Conservation (phyloP, 768 basidiomycete genomes). For the Boletus vermiculosoides region DNA sequence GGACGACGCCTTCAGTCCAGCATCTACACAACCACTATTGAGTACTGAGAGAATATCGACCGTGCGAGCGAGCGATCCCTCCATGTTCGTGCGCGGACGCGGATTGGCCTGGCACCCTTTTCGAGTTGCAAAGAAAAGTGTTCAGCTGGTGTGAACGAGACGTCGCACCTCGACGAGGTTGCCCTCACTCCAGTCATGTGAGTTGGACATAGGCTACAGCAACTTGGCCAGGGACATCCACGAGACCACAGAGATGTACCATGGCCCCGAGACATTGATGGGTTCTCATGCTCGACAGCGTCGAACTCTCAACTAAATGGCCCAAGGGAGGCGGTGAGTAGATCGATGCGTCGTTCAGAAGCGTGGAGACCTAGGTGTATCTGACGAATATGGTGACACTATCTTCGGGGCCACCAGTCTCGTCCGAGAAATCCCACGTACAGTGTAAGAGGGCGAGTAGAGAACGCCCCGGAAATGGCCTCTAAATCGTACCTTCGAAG, state of each 20-base stretch:
- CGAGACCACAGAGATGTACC: conserved; percentile 76
- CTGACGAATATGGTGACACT: too few species aligned
- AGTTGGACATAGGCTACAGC: neutral
- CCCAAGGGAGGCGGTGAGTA: too few species aligned
- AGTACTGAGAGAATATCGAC: conserved; percentile 27
- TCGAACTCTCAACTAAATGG: conserved; percentile 84
- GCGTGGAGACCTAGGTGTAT: too few species aligned
- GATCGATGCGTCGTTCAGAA: too few species aligned
- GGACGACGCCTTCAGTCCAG: neutral
- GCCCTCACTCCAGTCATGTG: conserved; percentile 37
- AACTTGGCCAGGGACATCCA: conserved; percentile 12
- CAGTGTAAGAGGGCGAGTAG: too few species aligned
- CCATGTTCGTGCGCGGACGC: conserved; percentile 33
- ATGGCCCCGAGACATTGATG: conserved; percentile 87
- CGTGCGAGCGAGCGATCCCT: conserved; percentile 61
- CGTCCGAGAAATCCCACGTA: too few species aligned
- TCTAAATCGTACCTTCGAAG: too few species aligned
- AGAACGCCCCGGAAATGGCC: too few species aligned
- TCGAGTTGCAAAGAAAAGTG: conserved; percentile 48
- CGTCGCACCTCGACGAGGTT: conserved; percentile 55
- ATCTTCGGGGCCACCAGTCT: too few species aligned
- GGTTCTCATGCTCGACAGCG: conserved; percentile 88
- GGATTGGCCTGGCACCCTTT: conserved; percentile 59
- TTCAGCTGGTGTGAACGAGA: neutral
- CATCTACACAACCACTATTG: neutral